Percentiles rank a stretch among this genome's conserved stretches.
These are phyloP conservation scores for Coniochaeta hoffmannii DNA, from an alignment of 2,329 filamentous ascomycete genomes.

Conservation along the genomic window DNA sequence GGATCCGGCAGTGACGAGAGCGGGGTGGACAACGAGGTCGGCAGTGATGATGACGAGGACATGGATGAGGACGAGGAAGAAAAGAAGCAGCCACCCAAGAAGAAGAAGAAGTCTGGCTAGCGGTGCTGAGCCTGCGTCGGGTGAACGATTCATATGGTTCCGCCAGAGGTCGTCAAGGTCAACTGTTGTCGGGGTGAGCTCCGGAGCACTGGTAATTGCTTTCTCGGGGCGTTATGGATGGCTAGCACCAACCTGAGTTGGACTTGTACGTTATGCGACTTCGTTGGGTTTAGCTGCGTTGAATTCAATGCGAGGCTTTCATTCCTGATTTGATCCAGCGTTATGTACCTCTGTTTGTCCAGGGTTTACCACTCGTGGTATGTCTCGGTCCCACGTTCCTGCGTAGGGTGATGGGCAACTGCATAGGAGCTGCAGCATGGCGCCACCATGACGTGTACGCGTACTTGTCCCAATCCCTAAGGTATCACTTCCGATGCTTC, in stretches of 20 bases:
- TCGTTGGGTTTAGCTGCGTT: background rate
- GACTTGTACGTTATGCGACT: background rate
- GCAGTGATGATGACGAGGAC: constrained; percentile 40
- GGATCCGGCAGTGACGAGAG: constrained; percentile 62
- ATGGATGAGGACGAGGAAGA: constrained; percentile 31
- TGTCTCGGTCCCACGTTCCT: background rate
- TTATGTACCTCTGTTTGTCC: too few relatives aligned
- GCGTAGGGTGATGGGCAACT: background rate
- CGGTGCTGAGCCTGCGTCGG: background rate
- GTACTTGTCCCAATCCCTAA: background rate
- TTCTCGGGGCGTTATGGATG: background rate
- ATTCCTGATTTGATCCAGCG: too few relatives aligned
- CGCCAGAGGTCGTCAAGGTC: too few relatives aligned
- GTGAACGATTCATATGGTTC: too few relatives aligned
- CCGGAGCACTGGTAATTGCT: background rate
- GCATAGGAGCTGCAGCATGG: background rate
- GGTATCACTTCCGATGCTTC: too few relatives aligned
- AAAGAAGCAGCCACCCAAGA: constrained; percentile 23
- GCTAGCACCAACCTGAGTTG: background rate
- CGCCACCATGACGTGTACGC: background rate
- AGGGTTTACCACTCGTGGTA: too few relatives aligned
- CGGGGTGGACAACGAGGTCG: constrained; percentile 44
- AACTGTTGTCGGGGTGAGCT: background rate
- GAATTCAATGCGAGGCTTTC: too few relatives aligned
- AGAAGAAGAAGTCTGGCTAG: constrained; percentile 31